Base-by-base conservation (phyloP, 2,329 filamentous ascomycete species). In the Colletotrichum sp. region DNA sequence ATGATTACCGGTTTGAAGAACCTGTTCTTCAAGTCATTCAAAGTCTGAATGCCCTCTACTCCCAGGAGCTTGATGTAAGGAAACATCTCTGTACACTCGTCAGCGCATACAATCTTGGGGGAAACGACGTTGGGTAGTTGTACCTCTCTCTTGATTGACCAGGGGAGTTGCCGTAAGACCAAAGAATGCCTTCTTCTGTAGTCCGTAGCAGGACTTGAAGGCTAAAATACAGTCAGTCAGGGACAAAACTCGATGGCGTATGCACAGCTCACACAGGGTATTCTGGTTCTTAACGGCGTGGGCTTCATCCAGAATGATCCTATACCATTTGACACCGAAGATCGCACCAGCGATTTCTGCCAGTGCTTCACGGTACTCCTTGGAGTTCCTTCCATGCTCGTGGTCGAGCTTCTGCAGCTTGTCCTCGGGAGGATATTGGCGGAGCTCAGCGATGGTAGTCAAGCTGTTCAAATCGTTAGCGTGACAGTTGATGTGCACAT, bases 301-400 rank as follows among this genome's bases (percentile, higher is more conserved):
- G 0, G 86, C 89, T 76, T 92, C 90, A 59, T 92, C 90, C 0
- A 92, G 80, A 2, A 92, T 84, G 5, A 92, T 73, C 2, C 91
- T 81, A 54, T 88, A 85, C 82, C 86, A 90, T 0, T 82, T 79
- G 5, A 86, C 76, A 2, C 70, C 63, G 74, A 86, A 86, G 3
- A 88, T 77, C 63, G 51, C 47, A 6, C 66, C 66, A 27, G 33
- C 57, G 6, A 34, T 16, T 16, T n/a, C 16, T 0, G 84, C 85
- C 5, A 84, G 78, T 0, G 82, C 62, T 1, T 78, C 73, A 2
- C 80, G 77, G 8, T 78, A 86, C 0, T 79, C 73, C 0, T 76
- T 21, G 13, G 66, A 0, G 0, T 78, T 73, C 0, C 54, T n/a
- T 12, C 29, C 18, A 27, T 69, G 59, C 3, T 73, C 16, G 3